These are phyloP conservation scores for Cladosporium halotolerans DNA, from an alignment of 2,329 filamentous ascomycete genomes.

Conservation along the genomic window DNA sequence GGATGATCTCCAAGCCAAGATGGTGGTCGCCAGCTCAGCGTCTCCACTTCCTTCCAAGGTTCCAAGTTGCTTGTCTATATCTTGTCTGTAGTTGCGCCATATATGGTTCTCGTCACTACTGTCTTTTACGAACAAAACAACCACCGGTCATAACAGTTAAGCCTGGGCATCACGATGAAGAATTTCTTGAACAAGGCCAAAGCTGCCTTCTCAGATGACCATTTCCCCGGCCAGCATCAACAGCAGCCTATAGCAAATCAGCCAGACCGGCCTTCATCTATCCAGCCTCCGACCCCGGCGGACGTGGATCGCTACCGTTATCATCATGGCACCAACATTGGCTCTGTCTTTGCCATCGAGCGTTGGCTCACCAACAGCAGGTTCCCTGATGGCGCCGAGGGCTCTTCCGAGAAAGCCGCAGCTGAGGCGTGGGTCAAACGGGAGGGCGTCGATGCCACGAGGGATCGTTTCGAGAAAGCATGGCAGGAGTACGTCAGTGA, in stretches of 20 bases:
- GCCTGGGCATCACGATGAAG: conserved; percentile 26
- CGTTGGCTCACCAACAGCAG: conserved; percentile 50
- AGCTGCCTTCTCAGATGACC: conserved; percentile 24
- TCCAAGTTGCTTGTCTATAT: conserved; percentile 3
- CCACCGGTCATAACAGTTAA: too few species aligned
- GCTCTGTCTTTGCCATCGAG: conserved; percentile 55
- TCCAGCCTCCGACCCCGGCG: conserved; percentile 33
- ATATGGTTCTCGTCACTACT: neutral
- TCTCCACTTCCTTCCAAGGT: neutral
- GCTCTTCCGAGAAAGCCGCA: conserved; percentile 48
- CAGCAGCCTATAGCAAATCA: conserved; percentile 17
- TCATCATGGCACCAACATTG: conserved; percentile 55
- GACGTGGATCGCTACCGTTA: conserved; percentile 51
- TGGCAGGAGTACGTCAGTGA: conserved; percentile 48
- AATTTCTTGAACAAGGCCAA: conserved; percentile 35
- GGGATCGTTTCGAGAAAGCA: conserved; percentile 47
- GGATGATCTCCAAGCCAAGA: too few species aligned
- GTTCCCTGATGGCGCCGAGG: conserved; percentile 40
- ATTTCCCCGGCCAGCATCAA: conserved; percentile 13
- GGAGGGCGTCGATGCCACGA: conserved; percentile 44
- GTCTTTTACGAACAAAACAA: neutral
- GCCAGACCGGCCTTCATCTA: conserved; percentile 22
- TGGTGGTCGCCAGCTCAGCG: neutral
- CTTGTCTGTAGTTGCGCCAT: neutral
- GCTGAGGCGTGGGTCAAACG: conserved; percentile 43